These are phyloP conservation scores for Elongisporangium anandrum DNA, from an alignment of 352 stramenopile genomes.

Conservation along the genomic window DNA sequence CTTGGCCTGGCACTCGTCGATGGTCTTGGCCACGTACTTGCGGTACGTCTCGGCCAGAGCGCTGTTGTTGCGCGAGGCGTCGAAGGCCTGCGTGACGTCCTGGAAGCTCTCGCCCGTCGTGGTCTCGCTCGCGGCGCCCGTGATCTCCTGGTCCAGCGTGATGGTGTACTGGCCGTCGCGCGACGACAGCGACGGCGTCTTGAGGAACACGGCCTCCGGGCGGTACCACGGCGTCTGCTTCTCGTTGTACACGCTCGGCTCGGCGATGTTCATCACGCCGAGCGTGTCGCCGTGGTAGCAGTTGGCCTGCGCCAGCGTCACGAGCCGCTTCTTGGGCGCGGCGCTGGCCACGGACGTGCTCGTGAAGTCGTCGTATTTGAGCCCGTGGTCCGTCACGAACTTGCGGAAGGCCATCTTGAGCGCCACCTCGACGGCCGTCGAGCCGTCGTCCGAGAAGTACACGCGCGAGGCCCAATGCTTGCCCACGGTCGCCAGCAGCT, in stretches of 20 bases:
- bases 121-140: slow-evolving; percentile 10
- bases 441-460: slow-evolving; percentile 91
- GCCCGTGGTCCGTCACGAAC: slow-evolving; percentile 60
- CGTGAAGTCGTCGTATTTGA: slow-evolving; percentile 52
- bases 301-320: slow-evolving; percentile 82
- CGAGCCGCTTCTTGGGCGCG: slow-evolving; percentile 40
- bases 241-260: slow-evolving; percentile 89
- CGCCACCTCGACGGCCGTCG: slow-evolving; percentile 87
- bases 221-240: slow-evolving; percentile 92
- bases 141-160: slow-evolving; percentile 44
- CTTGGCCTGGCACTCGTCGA: slow-evolving; percentile 29
- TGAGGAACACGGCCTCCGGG: slow-evolving; percentile 75
- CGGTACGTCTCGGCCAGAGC: slow-evolving; percentile 48
- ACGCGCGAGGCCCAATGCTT: slow-evolving; percentile 83
- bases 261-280: slow-evolving; percentile 88
- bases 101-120: slow-evolving; percentile 26
- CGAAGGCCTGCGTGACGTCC: slow-evolving; percentile 53
- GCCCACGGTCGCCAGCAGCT: slow-evolving; percentile 71
- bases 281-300: slow-evolving; percentile 93
- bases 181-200: slow-evolving; percentile 69
- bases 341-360: slow-evolving; percentile 10
- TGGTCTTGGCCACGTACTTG: slow-evolving; percentile 52
- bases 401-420: slow-evolving; percentile 92
- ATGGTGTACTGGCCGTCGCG: slow-evolving; percentile 58
- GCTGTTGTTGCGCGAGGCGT: slow-evolving; percentile 29